Evolutionary conservation across 441 rosid genomes (phyloP).

Genomic region (Pelargonium myrrhifolium): DNA sequence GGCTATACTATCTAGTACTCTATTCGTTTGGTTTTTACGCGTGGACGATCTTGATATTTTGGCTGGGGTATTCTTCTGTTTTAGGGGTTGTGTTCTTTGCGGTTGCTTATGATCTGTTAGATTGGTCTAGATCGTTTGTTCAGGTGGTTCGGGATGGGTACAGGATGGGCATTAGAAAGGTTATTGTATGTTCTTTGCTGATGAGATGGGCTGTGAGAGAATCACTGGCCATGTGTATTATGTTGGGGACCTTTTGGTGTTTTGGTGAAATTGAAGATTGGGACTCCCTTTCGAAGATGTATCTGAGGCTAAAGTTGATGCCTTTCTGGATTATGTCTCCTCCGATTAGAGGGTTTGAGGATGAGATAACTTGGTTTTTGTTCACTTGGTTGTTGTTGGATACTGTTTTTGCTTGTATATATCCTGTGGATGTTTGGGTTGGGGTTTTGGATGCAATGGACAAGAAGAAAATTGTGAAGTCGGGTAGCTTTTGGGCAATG

Average conservation of each 20-base stretch:
- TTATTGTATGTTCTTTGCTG: background rate
- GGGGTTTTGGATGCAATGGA: background rate
- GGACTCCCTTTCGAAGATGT: background rate
- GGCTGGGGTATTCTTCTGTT: background rate
- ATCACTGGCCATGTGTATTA: background rate
- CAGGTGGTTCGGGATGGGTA: background rate
- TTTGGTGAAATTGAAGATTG: background rate
- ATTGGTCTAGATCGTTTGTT: background rate
- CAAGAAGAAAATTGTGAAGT: background rate
- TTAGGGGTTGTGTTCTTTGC: background rate
- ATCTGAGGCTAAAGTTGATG: background rate
- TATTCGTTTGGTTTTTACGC: too few relatives aligned
- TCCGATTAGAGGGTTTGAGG: background rate
- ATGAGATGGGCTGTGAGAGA: constrained; percentile 1
- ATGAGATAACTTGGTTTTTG: background rate
- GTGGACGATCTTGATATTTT: too few relatives aligned
- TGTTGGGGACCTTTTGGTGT: background rate
- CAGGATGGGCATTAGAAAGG: background rate
- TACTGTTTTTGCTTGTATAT: background rate
- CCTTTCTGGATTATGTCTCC: background rate
- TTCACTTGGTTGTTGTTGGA: background rate
- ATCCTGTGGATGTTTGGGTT: background rate
- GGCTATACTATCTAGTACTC: too few relatives aligned
- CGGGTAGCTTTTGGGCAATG: too few relatives aligned
- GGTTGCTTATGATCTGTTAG: background rate